Conservation (phyloP, 1,139 yeast genomes). For the Debaryomycetaceae sp. region DNA sequence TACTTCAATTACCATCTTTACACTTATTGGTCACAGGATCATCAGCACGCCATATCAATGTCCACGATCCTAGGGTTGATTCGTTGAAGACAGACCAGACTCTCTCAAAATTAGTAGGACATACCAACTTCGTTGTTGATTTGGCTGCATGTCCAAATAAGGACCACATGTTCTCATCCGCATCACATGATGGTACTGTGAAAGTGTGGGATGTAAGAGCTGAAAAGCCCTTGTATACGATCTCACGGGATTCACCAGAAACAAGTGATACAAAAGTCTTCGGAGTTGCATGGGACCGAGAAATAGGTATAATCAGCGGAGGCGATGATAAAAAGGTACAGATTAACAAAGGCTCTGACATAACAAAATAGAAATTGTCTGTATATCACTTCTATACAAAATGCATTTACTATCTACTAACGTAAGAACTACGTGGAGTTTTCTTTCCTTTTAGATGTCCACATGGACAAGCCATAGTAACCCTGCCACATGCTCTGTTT, state of each 20-base stretch:
- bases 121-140: slow-evolving; percentile 83
- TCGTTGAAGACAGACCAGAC: slow-evolving; percentile 37
- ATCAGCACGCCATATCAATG: slow-evolving; percentile 89
- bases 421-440: slow-evolving; percentile 8
- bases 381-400: slow-evolving; percentile 3
- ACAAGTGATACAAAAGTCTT: slow-evolving; percentile 62
- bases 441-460: slow-evolving; percentile 31
- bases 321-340: slow-evolving; percentile 94
- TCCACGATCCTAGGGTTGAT: slow-evolving; percentile 79
- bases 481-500: slow-evolving; percentile 71
- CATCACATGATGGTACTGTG: slow-evolving; percentile 93
- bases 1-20: slow-evolving; percentile 61
- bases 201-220: slow-evolving; percentile 96
- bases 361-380: slow-evolving; percentile 19
- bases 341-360: slow-evolving; percentile 60
- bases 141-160: slow-evolving; percentile 71
- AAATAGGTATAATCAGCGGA: slow-evolving; percentile 84
- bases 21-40: slow-evolving; percentile 87
- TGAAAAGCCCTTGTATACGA: slow-evolving; percentile 79
- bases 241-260: slow-evolving; percentile 59
- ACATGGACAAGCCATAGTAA: slow-evolving; percentile 61
- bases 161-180: slow-evolving; percentile 80
- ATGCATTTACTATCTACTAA: slow-evolving; percentile 2
- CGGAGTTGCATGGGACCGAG: slow-evolving; percentile 79
- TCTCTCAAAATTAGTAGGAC: slow-evolving; percentile 75